Base-by-base conservation (phyloP, 225 moss, liverwort and hornwort species). In the Marchantia polymorpha region DNA sequence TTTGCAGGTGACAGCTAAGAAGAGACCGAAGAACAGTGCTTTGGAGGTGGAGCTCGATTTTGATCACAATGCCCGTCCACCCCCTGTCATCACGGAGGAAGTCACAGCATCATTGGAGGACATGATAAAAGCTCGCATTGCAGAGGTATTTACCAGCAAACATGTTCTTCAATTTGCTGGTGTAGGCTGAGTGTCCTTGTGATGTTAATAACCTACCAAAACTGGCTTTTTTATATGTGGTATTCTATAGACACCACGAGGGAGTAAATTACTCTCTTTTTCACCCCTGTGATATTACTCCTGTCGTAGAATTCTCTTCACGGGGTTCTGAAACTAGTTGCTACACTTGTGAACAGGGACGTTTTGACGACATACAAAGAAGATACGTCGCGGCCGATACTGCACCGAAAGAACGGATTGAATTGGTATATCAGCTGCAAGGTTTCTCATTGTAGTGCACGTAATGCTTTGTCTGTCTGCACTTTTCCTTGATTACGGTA, bases 1-100 rank as follows among this genome's bases (percentile, higher is more conserved):
- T 56, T 60, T 73, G 4, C 77, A 96, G 96, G 91, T 99, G 52
- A 92, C 95, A 66, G 99, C 99, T 49, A 91, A 89, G 78, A 95
- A 82, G 82, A 90, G 99, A 83, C 93, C 95, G 46, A 90, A 92
- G 78, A 93, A 99, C 55, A 95, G 99, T 88, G 95, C 95, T 68
- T 76, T 95, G 83, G 95, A 93, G 68, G 95, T 99, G 69, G 99
- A 99, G 81, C 86, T 99, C 61, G 99, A 99, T 83, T 99, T 95
- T 75, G 99, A 99, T 87, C 99, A 95, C 80, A 92, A 91, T 80
- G 92, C 87, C 17, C 92, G 93, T 74, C 95, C 99, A 72, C 92
- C 99, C 72, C 99, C 99, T 81, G 88, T 92, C 46, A 90, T 99
- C 17, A 99, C 99, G 20, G 99, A 99, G 83, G 99, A 99, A 86